Evolutionary conservation across 1,284 basidiomycete genomes (phyloP), one percentile per base, ranked within the genome.

Genomic region (Sanghuangporus weigelae): DNA sequence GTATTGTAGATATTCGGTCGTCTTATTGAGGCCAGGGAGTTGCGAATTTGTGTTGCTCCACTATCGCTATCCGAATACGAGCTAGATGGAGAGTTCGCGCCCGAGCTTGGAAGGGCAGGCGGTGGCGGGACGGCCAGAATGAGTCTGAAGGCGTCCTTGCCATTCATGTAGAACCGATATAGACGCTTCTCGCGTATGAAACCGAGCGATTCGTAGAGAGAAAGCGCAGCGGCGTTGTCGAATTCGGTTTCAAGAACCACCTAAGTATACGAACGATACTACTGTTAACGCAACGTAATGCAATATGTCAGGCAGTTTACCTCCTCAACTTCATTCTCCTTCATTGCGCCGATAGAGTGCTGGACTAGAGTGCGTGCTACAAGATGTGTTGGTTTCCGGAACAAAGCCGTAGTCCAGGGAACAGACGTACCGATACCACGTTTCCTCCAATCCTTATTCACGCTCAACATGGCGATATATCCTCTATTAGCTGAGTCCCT

Each of bases 381-480:
- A 35, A n/a, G 21, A 23, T 39, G 23, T 31, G 7, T 35, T 26
- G 16, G 23, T 76, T 50, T 44, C 59, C 0, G 23, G 57, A 66
- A 21, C 63, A 49, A 31, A 64, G 38, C 49, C 10, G 36, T 14
- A 40, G 46, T 21, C 59, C 59, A 71, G 69, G 69, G 60, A 67
- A 68, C 67, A 67, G 63, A 83, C 86, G 72, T 72, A 95, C 95
- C 95, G 73, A 98, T 96, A 14, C 96, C 95, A 54, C 87, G 83
- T 73, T 95, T 90, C 48, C 96, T 80, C 82, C 86, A 96, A 48
- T 79, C 75, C 73, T 86, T 87, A 74, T 84, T 83, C 26, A 96
- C 94, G 69, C 91, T 93, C 61, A 99, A 84, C 97, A 99, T 99
- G 36, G 95, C 96, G 65, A 99, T 97, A 73, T 99, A 99, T 3